Evolutionary conservation across 225 moss, liverwort and hornwort genomes (phyloP), one percentile per base, ranked within the genome.

Genomic region (Takakia lepidozioides): DNA sequence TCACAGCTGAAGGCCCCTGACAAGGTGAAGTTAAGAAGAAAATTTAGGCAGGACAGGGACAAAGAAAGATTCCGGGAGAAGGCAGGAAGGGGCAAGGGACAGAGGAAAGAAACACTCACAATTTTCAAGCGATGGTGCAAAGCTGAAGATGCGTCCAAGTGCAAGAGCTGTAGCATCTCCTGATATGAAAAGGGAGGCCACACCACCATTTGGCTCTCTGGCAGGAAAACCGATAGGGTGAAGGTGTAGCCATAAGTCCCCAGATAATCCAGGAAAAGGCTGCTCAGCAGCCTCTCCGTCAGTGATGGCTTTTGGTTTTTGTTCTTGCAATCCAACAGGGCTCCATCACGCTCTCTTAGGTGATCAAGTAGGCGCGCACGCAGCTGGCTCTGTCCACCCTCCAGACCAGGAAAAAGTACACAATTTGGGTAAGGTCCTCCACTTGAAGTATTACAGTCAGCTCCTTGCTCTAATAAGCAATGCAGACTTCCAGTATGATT

Each of bases 221-320:
- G 87, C 62, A 87, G 70, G 26, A 84, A 92, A 37, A 87, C 87
- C 13, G 87, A 92, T 43, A 79, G 82, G 34, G 92, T 92, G 61
- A 87, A 92, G 38, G 76, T 80, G 61, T 80, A 87, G 26, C 76
- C 85, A 51, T 85, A 69, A 50, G 56, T 64, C 39, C 59, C 62
- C 55, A 92, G 68, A 46, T 92, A 92, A 38, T 92, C 87, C 29
- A 92, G 52, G 58, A 92, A 87, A 72, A 92, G 75, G 70, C 92
- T 92, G 43, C 69, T 77, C 51, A 92, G 60, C 61, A 87, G 72
- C 43, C 80, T 58, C 29, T 87, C 82, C 2, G 68, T 82, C 66
- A 78, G 36, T 1, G 87, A 77, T 21, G 80, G 82, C 15, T 70
- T 70, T 48, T 55, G 52, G 25, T 43, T 59, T 53, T 64, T 79